phyloP scores from a whole-genome alignment of 305 asterid species.

The Fraxinus paxiana region DNA sequence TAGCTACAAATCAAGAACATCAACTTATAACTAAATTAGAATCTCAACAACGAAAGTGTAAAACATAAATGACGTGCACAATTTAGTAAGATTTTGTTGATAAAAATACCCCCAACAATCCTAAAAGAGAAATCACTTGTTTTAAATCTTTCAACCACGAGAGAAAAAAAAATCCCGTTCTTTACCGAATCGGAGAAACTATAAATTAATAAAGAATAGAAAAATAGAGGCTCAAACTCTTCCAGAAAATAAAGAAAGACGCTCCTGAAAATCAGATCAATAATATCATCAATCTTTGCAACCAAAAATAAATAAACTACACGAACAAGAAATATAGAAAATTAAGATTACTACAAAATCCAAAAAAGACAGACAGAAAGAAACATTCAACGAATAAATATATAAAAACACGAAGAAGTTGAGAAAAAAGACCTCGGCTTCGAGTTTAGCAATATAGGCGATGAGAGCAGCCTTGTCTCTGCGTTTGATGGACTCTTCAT shows the following conservation, averaged over 20 bases:
- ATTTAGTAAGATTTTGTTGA: background rate
- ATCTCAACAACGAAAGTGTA: background rate
- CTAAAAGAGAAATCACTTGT: background rate
- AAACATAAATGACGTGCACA: slow-evolving; percentile 7
- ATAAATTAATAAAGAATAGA: slow-evolving; percentile 14
- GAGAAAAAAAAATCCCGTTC: slow-evolving; percentile 9
- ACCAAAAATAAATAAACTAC: background rate
- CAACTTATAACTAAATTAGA: background rate
- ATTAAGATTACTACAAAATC: slow-evolving; percentile 10
- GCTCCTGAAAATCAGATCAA: background rate
- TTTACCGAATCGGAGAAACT: slow-evolving; percentile 18
- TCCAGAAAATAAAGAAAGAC: background rate
- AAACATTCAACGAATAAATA: background rate
- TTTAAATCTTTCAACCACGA: background rate
- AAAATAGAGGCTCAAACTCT: slow-evolving; percentile 1
- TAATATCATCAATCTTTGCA: background rate
- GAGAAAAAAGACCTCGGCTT: slow-evolving; percentile 60
- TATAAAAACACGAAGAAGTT: background rate
- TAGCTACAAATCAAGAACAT: slow-evolving; percentile 36
- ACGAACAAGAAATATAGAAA: background rate
- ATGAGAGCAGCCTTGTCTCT: slow-evolving; percentile 87
- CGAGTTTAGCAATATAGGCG: slow-evolving; percentile 80
- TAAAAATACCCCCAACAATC: background rate
- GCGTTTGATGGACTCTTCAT: slow-evolving; percentile 86
- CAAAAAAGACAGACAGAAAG: background rate